These are phyloP conservation scores for Yarrowia porcina DNA, from an alignment of 805 yeast genomes.

Conservation along the genomic window DNA sequence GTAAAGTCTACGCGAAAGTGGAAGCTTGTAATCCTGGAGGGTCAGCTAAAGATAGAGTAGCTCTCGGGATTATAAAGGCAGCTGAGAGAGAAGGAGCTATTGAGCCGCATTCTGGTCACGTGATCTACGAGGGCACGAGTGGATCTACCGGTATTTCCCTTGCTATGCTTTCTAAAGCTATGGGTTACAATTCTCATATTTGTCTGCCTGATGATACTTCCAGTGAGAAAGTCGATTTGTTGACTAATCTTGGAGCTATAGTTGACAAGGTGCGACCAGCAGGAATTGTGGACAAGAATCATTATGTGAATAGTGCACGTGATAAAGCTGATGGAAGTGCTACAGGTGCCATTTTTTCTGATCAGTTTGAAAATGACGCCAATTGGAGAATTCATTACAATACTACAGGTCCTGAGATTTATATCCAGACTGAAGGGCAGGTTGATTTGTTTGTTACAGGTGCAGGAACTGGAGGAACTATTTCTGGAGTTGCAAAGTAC, in stretches of 20 bases:
- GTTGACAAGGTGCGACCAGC: conserved; percentile 91
- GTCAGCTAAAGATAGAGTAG: conserved; percentile 92
- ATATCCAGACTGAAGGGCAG: conserved; percentile 56
- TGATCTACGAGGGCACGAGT: conserved; percentile 90
- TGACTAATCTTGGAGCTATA: conserved; percentile 73
- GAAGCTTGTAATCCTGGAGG: conserved; percentile 92
- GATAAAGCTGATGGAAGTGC: background rate
- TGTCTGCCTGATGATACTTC: conserved; percentile 94
- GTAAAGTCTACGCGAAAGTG: conserved; percentile 80
- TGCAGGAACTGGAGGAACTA: conserved; percentile 97
- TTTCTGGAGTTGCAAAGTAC: conserved; percentile 82
- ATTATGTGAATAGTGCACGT: conserved; percentile 86
- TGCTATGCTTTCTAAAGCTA: conserved; percentile 82
- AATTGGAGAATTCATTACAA: conserved; percentile 83
- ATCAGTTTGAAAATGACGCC: conserved; percentile 89
- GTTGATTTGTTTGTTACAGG: conserved; percentile 83
- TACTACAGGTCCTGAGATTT: conserved; percentile 93
- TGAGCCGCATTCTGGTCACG: conserved; percentile 59
- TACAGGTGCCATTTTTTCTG: conserved; percentile 62
- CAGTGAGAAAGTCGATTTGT: conserved; percentile 68
- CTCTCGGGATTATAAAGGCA: conserved; percentile 71
- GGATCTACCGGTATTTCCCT: conserved; percentile 96
- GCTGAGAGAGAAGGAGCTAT: conserved; percentile 61
- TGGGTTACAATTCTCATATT: conserved; percentile 90
- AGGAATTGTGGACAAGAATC: conserved; percentile 87